Conservation (phyloP, 768 basidiomycete genomes). For the Daedaleopsis sinensis region DNA sequence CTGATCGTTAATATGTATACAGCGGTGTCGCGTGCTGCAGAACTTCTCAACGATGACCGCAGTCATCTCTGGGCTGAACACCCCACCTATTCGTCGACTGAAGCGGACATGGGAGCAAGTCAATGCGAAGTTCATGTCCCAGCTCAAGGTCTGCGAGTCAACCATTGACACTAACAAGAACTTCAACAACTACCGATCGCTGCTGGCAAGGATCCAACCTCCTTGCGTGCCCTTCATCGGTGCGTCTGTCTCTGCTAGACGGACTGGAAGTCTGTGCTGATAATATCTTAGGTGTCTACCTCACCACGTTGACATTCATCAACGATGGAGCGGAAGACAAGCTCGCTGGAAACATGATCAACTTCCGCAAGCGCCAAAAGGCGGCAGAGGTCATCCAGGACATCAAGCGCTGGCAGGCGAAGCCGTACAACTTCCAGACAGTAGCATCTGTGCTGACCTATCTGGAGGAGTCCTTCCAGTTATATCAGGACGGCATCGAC, state of each 20-base stretch:
- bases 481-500: conserved; percentile 67
- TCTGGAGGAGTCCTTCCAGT: conserved; percentile 77
- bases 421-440: conserved; percentile 81
- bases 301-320: conserved; percentile 96
- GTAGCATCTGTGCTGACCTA: conserved; percentile 71
- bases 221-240: conserved; percentile 98
- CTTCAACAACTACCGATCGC: conserved; percentile 87
- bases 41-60: conserved; percentile 99
- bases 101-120: conserved; percentile 95
- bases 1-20: conserved; percentile 1
- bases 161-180: conserved; percentile 94
- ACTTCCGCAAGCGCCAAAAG: conserved; percentile 94
- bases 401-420: conserved; percentile 94
- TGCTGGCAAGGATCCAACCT: conserved; percentile 80
- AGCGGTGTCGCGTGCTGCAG: conserved; percentile 89
- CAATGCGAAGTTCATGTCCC: conserved; percentile 68
- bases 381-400: conserved; percentile 96
- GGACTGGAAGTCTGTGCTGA: not conserved
- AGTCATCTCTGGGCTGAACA: conserved; percentile 91
- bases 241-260: conserved; percentile 37
- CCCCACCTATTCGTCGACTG: conserved; percentile 88
- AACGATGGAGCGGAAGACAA: conserved; percentile 94
- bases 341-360: conserved; percentile 78
- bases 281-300: conserved; percentile 75
- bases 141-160: conserved; percentile 81